Evolutionary conservation across 805 yeast genomes (phyloP).

Genomic region (Suhomyces pyralidae): DNA sequence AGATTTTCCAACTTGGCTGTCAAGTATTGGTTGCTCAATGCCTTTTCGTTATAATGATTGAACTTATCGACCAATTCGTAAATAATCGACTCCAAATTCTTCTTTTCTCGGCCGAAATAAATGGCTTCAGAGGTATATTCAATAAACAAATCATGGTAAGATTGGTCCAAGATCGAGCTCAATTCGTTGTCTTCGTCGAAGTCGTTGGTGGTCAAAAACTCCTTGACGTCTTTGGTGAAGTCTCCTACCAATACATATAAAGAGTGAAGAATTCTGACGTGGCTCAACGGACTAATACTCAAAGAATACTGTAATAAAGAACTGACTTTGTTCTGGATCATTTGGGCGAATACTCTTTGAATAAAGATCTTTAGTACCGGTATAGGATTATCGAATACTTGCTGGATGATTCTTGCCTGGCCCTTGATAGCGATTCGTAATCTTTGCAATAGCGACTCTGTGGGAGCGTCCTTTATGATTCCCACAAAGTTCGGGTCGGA

Average conservation of each 20-base stretch:
- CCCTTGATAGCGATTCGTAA: constrained; percentile 55
- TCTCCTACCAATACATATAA: constrained; percentile 57
- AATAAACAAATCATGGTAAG: constrained; percentile 68
- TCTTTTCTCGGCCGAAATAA: constrained; percentile 71
- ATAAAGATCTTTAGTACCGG: constrained; percentile 67
- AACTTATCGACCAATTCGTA: constrained; percentile 45
- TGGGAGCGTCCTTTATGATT: constrained; percentile 48
- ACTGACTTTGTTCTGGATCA: constrained; percentile 56
- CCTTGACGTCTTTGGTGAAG: constrained; percentile 63
- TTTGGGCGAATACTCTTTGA: constrained; percentile 74
- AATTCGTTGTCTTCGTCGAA: constrained; percentile 47
- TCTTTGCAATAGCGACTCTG: constrained; percentile 53
- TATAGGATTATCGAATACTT: constrained; percentile 70
- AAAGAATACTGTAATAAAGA: constrained; percentile 60
- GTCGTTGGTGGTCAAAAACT: constrained; percentile 48
- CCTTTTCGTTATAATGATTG: constrained; percentile 34
- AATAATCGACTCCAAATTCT: constrained; percentile 56
- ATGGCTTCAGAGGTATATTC: constrained; percentile 63
- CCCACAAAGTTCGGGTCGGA: constrained; percentile 56
- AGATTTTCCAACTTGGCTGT: constrained; percentile 34
- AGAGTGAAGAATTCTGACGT: constrained; percentile 69
- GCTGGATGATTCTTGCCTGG: constrained; percentile 70
- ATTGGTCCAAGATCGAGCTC: constrained; percentile 59
- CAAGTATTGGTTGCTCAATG: constrained; percentile 33
- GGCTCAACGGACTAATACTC: constrained; percentile 63